These are phyloP conservation scores for Plasmodium inui DNA, from an alignment of 169 alveolate species.

Conservation along the genomic window DNA sequence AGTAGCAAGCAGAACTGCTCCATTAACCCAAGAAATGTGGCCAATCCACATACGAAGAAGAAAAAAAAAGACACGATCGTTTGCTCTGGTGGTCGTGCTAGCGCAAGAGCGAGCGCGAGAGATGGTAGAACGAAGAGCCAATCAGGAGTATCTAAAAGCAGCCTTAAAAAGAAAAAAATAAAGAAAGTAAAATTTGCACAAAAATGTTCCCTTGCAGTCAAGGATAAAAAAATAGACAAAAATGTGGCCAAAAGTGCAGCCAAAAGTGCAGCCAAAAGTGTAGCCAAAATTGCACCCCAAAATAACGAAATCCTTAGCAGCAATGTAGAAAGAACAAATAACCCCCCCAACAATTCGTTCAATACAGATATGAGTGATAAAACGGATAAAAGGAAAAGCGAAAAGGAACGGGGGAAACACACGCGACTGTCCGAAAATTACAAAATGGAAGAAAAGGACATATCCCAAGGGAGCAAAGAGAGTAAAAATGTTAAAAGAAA, in stretches of 20 bases:
- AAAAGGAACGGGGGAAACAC: background rate
- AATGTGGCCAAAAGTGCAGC: background rate
- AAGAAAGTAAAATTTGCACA: slow-evolving; percentile 24
- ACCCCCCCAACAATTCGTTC: slow-evolving; percentile 15
- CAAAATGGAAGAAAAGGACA: slow-evolving; percentile 9
- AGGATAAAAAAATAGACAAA: slow-evolving; percentile 46
- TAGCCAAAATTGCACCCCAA: background rate
- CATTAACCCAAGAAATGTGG: slow-evolving; percentile 1
- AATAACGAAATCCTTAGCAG: background rate
- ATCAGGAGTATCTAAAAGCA: background rate
- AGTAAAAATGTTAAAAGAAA: slow-evolving; percentile 2
- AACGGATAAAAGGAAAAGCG: background rate
- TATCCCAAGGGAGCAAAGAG: background rate
- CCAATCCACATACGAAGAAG: background rate
- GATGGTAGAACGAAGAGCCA: background rate
- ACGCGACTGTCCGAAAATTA: background rate
- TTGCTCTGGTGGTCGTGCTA: background rate
- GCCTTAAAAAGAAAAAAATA: slow-evolving; percentile 9
- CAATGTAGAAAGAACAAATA: slow-evolving; percentile 48
- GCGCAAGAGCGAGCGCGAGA: background rate
- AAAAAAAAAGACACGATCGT: background rate
- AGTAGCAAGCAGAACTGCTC: slow-evolving; percentile 6
- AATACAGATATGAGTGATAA: slow-evolving; percentile 12
- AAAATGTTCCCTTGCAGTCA: background rate
- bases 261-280: background rate